Base-by-base conservation (phyloP, 345 rosid genomes). In the Reutealis trisperma region DNA sequence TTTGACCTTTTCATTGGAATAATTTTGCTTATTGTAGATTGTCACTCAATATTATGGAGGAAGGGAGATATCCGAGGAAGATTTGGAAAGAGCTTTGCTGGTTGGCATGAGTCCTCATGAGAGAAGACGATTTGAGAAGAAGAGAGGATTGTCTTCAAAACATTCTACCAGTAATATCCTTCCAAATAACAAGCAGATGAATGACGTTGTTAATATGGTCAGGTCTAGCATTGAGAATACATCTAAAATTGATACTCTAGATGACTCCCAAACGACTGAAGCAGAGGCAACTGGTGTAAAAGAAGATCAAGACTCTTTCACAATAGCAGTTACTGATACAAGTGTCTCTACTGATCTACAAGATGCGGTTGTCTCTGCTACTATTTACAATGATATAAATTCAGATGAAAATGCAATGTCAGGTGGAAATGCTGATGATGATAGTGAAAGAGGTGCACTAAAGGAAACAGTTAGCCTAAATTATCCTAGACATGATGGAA, bases 81-180 rank as follows among this genome's bases (percentile, higher is more conserved):
- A 96, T 89, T 83, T 93, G 83, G 95, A 92, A 84, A 88, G 79
- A 77, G 99, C 98, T 82, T 78, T 96, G 85, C 83, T 89, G 63
- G 89, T 90, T 58, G 98, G 98, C 73, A 87, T 94, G 94, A 92
- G 95, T 80, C 90, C 98, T 80, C 92, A 93, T 60, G 98, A 92
- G 84, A 88, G 88, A 84, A 90, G 92, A 84, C 84, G 88, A 75
- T 79, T 85, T 42, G 86, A 85, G 81, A 89, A 91, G 86, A 96
- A 88, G 86, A 88, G 85, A 85, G 90, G 91, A 16, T 65, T 78
- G 47, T 78, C 91, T 70, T 79, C 83, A 10, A 86, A 88, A 75
- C 76, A 72, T 58, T 79, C 83, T 77, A 57, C 68, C 55, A 71
- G 55, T 47, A 66, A 51, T 44, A 16, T 49, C 63, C 65, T 72